A percentile compares a stretch with the other conserved stretches of the same genome.
Evolutionary conservation across 169 alveolate genomes (phyloP).

Genomic region (Eimeria sp.): DNA sequence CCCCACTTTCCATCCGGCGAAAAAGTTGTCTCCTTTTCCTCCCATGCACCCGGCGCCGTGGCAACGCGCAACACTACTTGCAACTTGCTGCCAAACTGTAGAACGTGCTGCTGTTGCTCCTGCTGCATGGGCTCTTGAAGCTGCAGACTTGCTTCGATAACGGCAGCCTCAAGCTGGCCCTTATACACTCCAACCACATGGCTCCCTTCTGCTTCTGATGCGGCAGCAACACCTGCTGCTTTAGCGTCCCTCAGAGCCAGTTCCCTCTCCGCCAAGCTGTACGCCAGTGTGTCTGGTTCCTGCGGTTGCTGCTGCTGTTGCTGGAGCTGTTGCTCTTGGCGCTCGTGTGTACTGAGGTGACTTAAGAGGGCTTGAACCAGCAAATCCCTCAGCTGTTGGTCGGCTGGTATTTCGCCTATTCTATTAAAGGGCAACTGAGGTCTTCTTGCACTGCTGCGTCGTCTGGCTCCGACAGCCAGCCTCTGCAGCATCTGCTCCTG

Average conservation of each 20-base stretch:
- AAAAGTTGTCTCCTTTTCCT: constrained; percentile 48
- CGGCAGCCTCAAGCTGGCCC: constrained; percentile 70
- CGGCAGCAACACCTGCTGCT: constrained; percentile 48
- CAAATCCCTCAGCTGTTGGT: constrained; percentile 26
- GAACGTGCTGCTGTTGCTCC: constrained; percentile 5
- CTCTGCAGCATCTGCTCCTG: constrained; percentile 57
- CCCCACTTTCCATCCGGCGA: constrained; percentile 49
- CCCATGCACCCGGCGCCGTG: constrained; percentile 72
- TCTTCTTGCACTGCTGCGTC: background rate
- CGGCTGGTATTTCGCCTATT: background rate
- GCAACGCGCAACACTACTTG: constrained; percentile 68
- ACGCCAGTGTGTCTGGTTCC: background rate
- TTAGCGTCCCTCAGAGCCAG: constrained; percentile 54
- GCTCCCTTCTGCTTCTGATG: background rate
- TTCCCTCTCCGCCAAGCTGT: constrained; percentile 56
- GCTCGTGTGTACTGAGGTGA: background rate
- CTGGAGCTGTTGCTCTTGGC: background rate
- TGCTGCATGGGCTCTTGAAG: constrained; percentile 29
- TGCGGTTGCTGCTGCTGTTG: background rate
- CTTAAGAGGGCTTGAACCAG: constrained; percentile 33
- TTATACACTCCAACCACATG: background rate
- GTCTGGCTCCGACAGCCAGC: background rate
- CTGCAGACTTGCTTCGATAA: constrained; percentile 25
- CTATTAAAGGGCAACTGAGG: background rate
- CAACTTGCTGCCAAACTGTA: constrained; percentile 60